Percentiles rank a stretch among this genome's conserved stretches.
Conservation (phyloP, 2,329 filamentous ascomycete genomes). For the Nigrograna mackinnonii region DNA sequence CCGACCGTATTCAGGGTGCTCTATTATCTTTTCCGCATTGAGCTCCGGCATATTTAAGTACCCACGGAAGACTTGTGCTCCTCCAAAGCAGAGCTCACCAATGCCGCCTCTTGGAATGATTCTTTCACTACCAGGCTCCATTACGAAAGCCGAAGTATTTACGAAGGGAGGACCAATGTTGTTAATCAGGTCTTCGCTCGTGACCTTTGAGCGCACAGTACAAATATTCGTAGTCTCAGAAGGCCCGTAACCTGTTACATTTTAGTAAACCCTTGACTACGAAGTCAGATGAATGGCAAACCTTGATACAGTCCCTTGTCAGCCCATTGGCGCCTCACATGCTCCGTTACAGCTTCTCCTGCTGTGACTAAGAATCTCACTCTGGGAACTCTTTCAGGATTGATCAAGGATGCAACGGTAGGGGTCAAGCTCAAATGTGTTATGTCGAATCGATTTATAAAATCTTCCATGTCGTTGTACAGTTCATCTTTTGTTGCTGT, state of each 20-base stretch:
- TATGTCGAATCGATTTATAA: slow-evolving; percentile 65
- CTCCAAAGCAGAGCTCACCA: slow-evolving; percentile 86
- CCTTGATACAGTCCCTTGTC: slow-evolving; percentile 71
- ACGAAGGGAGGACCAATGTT: slow-evolving; percentile 76
- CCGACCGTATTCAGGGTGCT: slow-evolving; percentile 69
- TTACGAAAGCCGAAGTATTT: slow-evolving; percentile 77
- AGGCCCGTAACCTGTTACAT: slow-evolving; percentile 67
- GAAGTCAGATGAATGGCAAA: slow-evolving; percentile 25
- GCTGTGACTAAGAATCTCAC: slow-evolving; percentile 80
- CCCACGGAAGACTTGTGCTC: slow-evolving; percentile 75
- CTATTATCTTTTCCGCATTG: slow-evolving; percentile 68
- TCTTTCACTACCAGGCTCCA: slow-evolving; percentile 39
- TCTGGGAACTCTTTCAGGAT: slow-evolving; percentile 67
- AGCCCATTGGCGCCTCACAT: slow-evolving; percentile 72
- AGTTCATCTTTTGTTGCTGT: slow-evolving; percentile 74
- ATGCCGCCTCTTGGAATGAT: slow-evolving; percentile 70
- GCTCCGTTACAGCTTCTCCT: slow-evolving; percentile 76
- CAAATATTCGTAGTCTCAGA: slow-evolving; percentile 90
- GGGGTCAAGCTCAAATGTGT: slow-evolving; percentile 87
- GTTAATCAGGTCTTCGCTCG: slow-evolving; percentile 61
- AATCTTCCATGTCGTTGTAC: slow-evolving; percentile 70
- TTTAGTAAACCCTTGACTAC: neutral
- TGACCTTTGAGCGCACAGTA: slow-evolving; percentile 68
- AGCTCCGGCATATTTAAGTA: slow-evolving; percentile 70
- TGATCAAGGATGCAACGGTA: slow-evolving; percentile 77